phyloP scores from a whole-genome alignment of 371 early-diverging fungal species.

The Mucor lusitanicus region DNA sequence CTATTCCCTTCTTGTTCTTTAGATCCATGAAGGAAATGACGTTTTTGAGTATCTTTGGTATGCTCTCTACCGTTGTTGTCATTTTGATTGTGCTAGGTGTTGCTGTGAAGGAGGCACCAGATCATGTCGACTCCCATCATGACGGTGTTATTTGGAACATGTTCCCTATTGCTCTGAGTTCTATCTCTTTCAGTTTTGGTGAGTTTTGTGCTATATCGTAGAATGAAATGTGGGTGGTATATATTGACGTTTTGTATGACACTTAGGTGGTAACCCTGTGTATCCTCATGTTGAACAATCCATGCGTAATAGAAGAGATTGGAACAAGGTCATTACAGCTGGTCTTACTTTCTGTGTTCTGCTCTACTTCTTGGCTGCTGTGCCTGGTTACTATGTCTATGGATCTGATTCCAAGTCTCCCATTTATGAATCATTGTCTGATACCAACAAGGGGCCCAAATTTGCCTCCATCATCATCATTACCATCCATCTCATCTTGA shows the following conservation, averaged over 20 bases:
- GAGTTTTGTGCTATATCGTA: neutral
- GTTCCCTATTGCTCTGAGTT: constrained; percentile 63
- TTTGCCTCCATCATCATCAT: constrained; percentile 73
- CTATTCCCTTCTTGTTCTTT: constrained; percentile 68
- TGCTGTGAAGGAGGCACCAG: constrained; percentile 20
- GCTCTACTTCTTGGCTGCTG: constrained; percentile 77
- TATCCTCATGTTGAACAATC: constrained; percentile 73
- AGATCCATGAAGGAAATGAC: constrained; percentile 80
- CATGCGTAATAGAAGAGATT: constrained; percentile 76
- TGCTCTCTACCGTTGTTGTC: constrained; percentile 29
- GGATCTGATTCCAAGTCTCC: constrained; percentile 73
- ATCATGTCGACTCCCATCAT: constrained; percentile 22
- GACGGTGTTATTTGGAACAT: constrained; percentile 48
- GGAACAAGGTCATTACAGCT: constrained; percentile 70
- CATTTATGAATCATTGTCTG: constrained; percentile 45
- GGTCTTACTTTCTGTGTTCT: constrained; percentile 69
- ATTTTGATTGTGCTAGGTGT: constrained; percentile 31
- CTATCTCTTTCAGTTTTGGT: constrained; percentile 64
- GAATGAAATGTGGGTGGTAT: neutral
- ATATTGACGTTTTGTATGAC: neutral
- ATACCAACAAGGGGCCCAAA: constrained; percentile 62
- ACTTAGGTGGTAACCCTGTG: constrained; percentile 26
- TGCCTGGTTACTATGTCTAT: constrained; percentile 82
- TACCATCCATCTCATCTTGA: constrained; percentile 80
- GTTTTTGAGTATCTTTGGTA: constrained; percentile 41